Base-by-base conservation (phyloP, 352 stramenopile species). In the Lagenidium giganteum region DNA sequence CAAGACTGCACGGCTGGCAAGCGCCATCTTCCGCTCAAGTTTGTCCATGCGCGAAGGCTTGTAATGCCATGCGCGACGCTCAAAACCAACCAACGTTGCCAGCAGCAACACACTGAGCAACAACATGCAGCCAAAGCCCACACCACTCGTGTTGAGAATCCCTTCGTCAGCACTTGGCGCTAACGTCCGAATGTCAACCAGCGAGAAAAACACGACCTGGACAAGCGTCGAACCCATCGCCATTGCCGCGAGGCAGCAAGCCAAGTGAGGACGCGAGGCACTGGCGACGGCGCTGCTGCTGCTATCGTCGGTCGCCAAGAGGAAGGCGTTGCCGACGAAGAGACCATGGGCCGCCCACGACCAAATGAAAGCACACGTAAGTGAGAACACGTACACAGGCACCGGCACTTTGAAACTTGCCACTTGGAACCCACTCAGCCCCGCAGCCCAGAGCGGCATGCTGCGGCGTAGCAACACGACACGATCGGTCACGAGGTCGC, bases 151-250 rank as follows among this genome's bases (percentile, higher is more conserved):
- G 26, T 20, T 0, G 47, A 35, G 8, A 36, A 34, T 5, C 26
- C 20, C 18, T 47, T 32, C 6, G 34, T 25, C 27, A 53, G 42
- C 11, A 32, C 36, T 11, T 61, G 42, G n/a, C n/a, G n/a, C n/a
- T n/a, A n/a, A n/a, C n/a, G n/a, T n/a, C n/a, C n/a, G n/a, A n/a
- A 79, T 27, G 30, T 80, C 38, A 3, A 78, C 66, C 5, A 68
- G 25, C 22, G 77, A 46, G 26, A 86, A 83, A 42, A 77, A 88
- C 40, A 70, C 80, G 1, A 61, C 54, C 43, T 89, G 76, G 4
- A 81, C 47, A 24, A 74, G 32, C 1, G 54, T 64, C 17, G 66
- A 79, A 0, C 68, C 71, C 0, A 54, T 49, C 27, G 81, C 41
- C 13, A 57, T 55, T 0, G 65, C 61, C n/a, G 51, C 67, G 49